phyloP scores from a whole-genome alignment of 2,329 filamentous ascomycete species.

The Lachnellula subtilissima region DNA sequence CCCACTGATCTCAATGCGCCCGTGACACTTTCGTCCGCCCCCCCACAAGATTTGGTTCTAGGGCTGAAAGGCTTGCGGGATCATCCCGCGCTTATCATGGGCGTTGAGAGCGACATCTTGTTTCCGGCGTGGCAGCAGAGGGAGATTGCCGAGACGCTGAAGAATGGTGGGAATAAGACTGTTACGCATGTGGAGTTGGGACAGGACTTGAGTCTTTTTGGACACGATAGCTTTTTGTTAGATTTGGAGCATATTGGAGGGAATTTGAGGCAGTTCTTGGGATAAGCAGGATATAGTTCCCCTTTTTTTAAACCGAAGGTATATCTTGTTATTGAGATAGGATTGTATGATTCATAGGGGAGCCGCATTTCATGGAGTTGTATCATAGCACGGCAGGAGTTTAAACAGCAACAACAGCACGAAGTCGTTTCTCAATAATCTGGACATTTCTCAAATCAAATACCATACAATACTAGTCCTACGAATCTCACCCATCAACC shows the following conservation, averaged over 20 bases:
- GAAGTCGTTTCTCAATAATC: too few relatives aligned
- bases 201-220: conserved; percentile 90
- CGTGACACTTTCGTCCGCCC: conserved; percentile 42
- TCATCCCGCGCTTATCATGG: conserved; percentile 82
- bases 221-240: conserved; percentile 92
- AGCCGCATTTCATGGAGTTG: conserved; percentile 1
- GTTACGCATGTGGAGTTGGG: conserved; percentile 89
- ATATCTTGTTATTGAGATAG: not conserved
- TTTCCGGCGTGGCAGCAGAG: conserved; percentile 98
- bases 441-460: too few relatives aligned
- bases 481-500: too few relatives aligned
- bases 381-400: not conserved
- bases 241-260: conserved; percentile 91
- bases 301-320: not conserved
- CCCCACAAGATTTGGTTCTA: conserved; percentile 73
- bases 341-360: not conserved
- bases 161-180: conserved; percentile 68
- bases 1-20: conserved; percentile 33
- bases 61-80: conserved; percentile 69
- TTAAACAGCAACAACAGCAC: not conserved
- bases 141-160: conserved; percentile 82
- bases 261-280: conserved; percentile 72
- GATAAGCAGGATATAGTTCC: conserved; percentile 35
- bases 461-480: too few relatives aligned
- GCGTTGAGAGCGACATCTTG: conserved; percentile 90